Evolutionary conservation across 2,329 filamentous ascomycete genomes (phyloP), one percentile per base, ranked within the genome.

Genomic region (Hyphodiscus sp.): DNA sequence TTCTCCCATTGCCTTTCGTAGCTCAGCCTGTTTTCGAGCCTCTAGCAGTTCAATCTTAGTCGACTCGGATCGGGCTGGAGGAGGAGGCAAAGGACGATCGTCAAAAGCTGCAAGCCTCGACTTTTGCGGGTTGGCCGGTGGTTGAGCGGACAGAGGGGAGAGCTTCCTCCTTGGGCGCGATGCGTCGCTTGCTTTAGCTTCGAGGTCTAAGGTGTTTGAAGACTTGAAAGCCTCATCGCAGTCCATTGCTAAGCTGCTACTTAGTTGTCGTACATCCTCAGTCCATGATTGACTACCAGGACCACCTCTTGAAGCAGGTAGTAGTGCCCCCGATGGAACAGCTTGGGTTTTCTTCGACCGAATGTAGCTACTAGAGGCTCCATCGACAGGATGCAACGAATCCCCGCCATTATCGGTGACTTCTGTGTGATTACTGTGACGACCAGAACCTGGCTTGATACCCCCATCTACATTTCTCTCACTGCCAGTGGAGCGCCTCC

Each of bases 201-300:
- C 45, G 45, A 41, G 20, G 13, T 45, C 42, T 23, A 0, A 77
- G 85, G 51, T 73, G 78, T 61, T 43, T 86, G 83, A 65, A 8
- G 23, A 26, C 23, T 89, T 91, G 73, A 97, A 96, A 1, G 91
- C 91, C 64, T 94, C 89, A 65, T 97, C 91, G 65, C 91, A 95
- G 54, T 94, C 89, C 69, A 90, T 89, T 48, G 90, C 89, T 57
- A 96, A 84, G 63, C 90, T 90, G 63, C 81, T 82, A 62, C 90
- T 95, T 53, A 95, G 86, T 62, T 92, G 86, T 7, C 89, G 80
- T 51, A 94, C 80, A 67, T 96, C 91, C 54, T 91, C 89, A 61
- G 82, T 85, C 70, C 83, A 85, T 47, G 64, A 43, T 23, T 60
- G 52, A 45, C 60, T 65, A 8, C 53, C 42, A 33, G 54, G 55